Percentiles rank a stretch among this genome's conserved stretches.
phyloP scores from a whole-genome alignment of 257 asterid species.

The Solanum okadae region DNA sequence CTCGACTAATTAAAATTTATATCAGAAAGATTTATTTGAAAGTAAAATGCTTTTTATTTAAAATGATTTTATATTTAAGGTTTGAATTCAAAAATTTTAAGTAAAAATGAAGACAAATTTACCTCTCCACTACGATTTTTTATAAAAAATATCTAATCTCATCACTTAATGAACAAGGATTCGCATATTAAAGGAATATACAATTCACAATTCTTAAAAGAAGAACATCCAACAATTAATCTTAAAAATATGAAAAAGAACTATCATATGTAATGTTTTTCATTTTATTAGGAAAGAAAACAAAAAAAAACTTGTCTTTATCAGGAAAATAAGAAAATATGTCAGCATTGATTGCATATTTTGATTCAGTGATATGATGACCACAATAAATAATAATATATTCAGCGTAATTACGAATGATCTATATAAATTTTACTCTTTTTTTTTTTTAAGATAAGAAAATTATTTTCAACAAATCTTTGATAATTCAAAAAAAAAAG shows the following conservation, averaged over 20 bases:
- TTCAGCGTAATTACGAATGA: not conserved
- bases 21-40: not conserved
- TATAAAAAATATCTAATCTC: not conserved
- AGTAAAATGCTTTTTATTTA: not conserved
- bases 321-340: not conserved
- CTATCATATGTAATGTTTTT: not conserved
- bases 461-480: too few species aligned
- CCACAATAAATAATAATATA: not conserved
- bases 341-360: not conserved
- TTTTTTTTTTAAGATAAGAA: too few species aligned
- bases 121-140: not conserved
- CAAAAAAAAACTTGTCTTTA: not conserved
- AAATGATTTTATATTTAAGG: rapidly evolving
- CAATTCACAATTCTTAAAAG: not conserved
- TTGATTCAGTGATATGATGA: not conserved
- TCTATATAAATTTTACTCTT: too few species aligned
- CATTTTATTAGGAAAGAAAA: not conserved
- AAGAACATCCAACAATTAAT: not conserved
- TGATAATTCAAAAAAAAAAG: too few species aligned
- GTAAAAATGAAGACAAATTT: rapidly evolving
- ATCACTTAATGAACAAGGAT: not conserved
- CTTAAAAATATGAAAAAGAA: not conserved
- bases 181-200: conserved; percentile 11
- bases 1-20: not conserved
- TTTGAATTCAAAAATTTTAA: not conserved